Evolutionary conservation across 495 filamentous ascomycete species (phyloP).

Genomic region (Chaetomium tenue): DNA sequence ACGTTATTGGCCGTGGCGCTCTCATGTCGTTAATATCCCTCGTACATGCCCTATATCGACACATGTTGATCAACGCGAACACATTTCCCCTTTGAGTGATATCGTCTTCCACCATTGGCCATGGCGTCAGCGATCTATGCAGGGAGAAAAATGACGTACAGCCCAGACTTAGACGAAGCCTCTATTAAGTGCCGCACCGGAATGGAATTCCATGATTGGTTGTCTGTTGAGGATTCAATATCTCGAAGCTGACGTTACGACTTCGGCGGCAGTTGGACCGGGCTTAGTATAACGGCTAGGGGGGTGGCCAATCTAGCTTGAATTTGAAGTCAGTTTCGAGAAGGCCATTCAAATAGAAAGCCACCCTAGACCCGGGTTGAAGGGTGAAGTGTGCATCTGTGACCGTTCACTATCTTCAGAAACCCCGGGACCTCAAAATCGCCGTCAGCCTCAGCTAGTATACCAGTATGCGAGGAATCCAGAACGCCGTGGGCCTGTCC

Average conservation of each 20-base stretch:
- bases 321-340: not conserved
- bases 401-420: not conserved
- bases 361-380: not conserved
- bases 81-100: not conserved
- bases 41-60: not conserved
- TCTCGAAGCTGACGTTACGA: not conserved
- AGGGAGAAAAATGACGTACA: not conserved
- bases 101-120: not conserved
- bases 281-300: not conserved
- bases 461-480: not conserved
- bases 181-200: not conserved
- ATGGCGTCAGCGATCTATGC: not conserved
- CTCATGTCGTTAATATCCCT: conserved; percentile 1
- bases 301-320: not conserved
- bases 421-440: not conserved
- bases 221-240: not conserved
- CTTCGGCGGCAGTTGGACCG: not conserved
- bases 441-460: not conserved
- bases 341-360: conserved; percentile 2
- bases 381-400: not conserved
- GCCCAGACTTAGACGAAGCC: too few relatives aligned
- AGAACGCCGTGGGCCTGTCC: conserved; percentile 5
- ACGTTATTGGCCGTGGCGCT: not conserved
- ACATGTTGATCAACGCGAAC: not conserved
- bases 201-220: not conserved